These are phyloP conservation scores for Speleostelium caveatum DNA, from an alignment of 78 protist genomes.

Conservation along the genomic window DNA sequence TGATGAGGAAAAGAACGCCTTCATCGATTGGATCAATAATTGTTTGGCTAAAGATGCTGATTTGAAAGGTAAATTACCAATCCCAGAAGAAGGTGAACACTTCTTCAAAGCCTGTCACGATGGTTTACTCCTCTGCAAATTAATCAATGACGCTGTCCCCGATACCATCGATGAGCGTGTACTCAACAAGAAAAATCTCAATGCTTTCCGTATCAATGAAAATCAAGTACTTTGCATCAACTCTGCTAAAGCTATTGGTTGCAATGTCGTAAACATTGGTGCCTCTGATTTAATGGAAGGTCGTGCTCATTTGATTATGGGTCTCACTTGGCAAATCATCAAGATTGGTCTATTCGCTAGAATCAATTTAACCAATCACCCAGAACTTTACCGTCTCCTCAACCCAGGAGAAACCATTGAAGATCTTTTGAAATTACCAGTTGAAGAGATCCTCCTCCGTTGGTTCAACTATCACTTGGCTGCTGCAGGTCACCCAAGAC, in stretches of 20 bases:
- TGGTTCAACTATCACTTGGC: slow-evolving; percentile 97
- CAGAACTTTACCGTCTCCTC: slow-evolving; percentile 94
- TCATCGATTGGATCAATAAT: slow-evolving; percentile 90
- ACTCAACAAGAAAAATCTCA: slow-evolving; percentile 89
- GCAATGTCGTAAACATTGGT: neutral
- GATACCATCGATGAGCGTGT: slow-evolving; percentile 97
- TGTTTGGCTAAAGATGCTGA: slow-evolving; percentile 83
- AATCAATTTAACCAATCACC: slow-evolving; percentile 92
- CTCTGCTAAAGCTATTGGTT: slow-evolving; percentile 90
- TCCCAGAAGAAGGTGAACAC: slow-evolving; percentile 52
- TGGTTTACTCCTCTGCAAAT: slow-evolving; percentile 88
- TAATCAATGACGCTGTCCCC: slow-evolving; percentile 91
- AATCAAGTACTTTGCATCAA: slow-evolving; percentile 88
- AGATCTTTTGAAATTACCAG: slow-evolving; percentile 89
- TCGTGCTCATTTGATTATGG: slow-evolving; percentile 91
- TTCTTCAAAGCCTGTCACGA: slow-evolving; percentile 82
- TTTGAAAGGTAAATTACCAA: slow-evolving; percentile 48
- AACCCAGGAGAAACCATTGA: slow-evolving; percentile 93
- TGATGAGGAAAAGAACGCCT: slow-evolving; percentile 90
- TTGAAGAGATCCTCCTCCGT: slow-evolving; percentile 94
- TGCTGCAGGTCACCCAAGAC: slow-evolving; percentile 89
- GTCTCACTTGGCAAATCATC: slow-evolving; percentile 98
- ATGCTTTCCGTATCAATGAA: slow-evolving; percentile 83
- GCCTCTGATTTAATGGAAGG: slow-evolving; percentile 84
- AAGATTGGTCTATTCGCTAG: slow-evolving; percentile 87